Evolutionary conservation across 208 protist species (phyloP), one percentile per base, ranked within the genome.

Genomic region (Acanthamoeba lugdunensis): DNA sequence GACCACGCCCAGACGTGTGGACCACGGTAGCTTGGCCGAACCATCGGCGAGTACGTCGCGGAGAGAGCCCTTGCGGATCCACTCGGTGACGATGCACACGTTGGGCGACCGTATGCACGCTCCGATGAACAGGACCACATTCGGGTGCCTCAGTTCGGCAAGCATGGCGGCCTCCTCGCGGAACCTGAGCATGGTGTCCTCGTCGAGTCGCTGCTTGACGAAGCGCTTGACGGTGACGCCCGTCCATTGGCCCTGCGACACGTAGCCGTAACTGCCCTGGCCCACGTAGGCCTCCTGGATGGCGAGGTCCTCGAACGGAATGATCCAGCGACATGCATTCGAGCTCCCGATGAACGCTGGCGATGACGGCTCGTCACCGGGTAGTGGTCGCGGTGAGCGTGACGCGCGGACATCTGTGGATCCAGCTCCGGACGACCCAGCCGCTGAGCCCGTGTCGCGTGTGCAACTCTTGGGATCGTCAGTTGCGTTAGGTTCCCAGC

Each of bases 211-310:
- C 63, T 90, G 84, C 84, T 90, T 90, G 65, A 48, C 25, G 2
- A 96, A 33, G 7, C 61, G 61, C 89, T 96, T 96, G 13, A 96
- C 95, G 50, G 94, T 56, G 50, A 95, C 92, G 67, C 91, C 84
- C 77, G 93, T 92, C 50, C 95, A 96, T 37, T 65, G 52, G 33
- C 94, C 95, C 67, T 94, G 93, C 25, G 91, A 96, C 18, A 95
- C 95, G 56, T 93, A 94, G 69, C 94, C 95, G 77, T 94, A 96
- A 33, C 45, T 81, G 65, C 95, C 95, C 58, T 90, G 79, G 37
- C 95, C 95, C 23, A 96, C 93, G 33, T 94, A 28, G 37, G 11
- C 33, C 37, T 95, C 94, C 28, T 94, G 88, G 33, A 95, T 84
- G 65, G 63, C 82, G 48, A 96, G 93, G 77, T 96, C 94, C 45